phyloP scores from a whole-genome alignment of 2,329 filamentous ascomycete species.

The Phialocephala sp. region DNA sequence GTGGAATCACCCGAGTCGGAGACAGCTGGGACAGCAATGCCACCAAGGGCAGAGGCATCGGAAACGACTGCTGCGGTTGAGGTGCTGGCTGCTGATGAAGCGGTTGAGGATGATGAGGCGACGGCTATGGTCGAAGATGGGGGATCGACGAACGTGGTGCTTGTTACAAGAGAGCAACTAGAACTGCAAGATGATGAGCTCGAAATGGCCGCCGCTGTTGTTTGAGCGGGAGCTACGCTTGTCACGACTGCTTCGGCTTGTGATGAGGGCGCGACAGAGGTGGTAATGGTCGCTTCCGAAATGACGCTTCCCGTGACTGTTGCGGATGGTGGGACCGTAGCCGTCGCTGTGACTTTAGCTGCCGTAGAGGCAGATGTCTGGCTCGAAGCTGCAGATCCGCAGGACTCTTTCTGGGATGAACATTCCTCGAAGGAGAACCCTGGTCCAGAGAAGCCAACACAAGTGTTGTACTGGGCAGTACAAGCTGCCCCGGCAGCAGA shows the following conservation, averaged over 20 bases:
- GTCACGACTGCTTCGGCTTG: constrained; percentile 17
- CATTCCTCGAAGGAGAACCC: constrained; percentile 33
- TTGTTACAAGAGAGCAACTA: constrained; percentile 20
- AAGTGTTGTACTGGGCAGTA: constrained; percentile 32
- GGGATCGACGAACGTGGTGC: constrained; percentile 24
- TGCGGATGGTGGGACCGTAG: constrained; percentile 5
- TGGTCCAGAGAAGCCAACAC: constrained; percentile 30
- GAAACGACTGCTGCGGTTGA: constrained; percentile 13
- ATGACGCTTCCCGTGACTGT: constrained; percentile 14
- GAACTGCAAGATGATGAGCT: not conserved
- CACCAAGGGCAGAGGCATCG: constrained; percentile 48
- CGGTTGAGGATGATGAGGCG: constrained; percentile 14
- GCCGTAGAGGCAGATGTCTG: constrained; percentile 23
- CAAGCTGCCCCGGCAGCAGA: constrained; percentile 34
- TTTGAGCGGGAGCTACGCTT: constrained; percentile 10
- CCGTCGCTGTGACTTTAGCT: constrained; percentile 24
- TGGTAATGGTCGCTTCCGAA: constrained; percentile 22
- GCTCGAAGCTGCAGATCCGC: constrained; percentile 27
- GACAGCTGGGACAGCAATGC: constrained; percentile 55
- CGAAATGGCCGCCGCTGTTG: constrained; percentile 12
- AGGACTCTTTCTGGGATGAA: constrained; percentile 28
- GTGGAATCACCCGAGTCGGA: constrained; percentile 53
- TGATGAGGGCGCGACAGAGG: constrained; percentile 10
- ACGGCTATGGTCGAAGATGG: constrained; percentile 16
- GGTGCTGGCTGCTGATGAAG: constrained; percentile 7